Base-by-base conservation (phyloP, 1,284 basidiomycete species). In the Meripilus lineatus region DNA sequence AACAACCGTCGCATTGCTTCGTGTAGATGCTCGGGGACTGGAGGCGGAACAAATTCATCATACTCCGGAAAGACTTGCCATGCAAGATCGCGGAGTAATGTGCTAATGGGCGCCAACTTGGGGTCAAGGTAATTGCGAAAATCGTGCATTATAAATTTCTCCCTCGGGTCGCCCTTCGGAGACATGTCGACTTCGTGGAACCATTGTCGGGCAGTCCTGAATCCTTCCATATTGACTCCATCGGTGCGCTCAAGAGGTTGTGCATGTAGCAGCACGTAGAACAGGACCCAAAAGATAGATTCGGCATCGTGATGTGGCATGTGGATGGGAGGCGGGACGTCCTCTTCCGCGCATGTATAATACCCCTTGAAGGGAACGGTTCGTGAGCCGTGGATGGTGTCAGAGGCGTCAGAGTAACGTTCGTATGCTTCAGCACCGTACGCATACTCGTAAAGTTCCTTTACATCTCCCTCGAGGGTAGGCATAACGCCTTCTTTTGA, bases 1-100 rank as follows among this genome's bases (percentile, higher is more conserved):
- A 45, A n/a, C 11, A 45, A 17, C 14, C 44, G 32, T 13, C 44
- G 38, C 18, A 45, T 25, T n/a, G 44, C 44, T 36, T 45, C 44
- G 30, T 45, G 44, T 10, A 45, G 30, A 24, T 45, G 44, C 5
- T 45, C 44, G 14, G 17, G 13, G 13, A 13, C 10, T 21, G 44
- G 44, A 10, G 38, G 37, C 18, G 24, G 21, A 8, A n/a, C 18
- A 4, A 45, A 30, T 4, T 30, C 23, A 6, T 10, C 44, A 18
- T 45, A 45, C 34, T 45, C 44, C 13, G 44, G 44, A 3, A 7
- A 10, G 3, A 45, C 24, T 15, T 45, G 44, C 21, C 15, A 14
- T 8, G 38, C 26, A 3, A 45, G 24, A 4, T 40, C 24, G 26
- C 3, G 5, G n/a, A 45, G 21, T 4, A 45, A 15, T 2, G 36